Evolutionary conservation across 1,284 basidiomycete genomes (phyloP).

Genomic region (Austroboletus novae-zelandiae): DNA sequence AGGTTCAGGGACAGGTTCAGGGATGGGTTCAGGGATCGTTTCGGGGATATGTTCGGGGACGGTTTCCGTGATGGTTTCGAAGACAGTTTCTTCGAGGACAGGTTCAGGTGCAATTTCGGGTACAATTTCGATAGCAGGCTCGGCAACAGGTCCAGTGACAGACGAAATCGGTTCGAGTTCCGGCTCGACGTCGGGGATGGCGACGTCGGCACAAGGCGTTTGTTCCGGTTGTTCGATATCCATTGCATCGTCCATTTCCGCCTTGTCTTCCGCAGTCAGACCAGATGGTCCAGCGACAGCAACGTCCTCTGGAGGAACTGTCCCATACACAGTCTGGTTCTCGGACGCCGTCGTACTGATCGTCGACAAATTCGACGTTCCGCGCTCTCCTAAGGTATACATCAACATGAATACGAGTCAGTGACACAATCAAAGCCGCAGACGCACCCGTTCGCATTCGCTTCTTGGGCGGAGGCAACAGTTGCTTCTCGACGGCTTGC

Average conservation of each 20-base stretch:
- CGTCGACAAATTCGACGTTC: slow-evolving; percentile 48
- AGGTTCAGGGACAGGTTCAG: background rate
- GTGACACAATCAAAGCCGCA: background rate
- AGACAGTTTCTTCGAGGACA: background rate
- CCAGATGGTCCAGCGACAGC: slow-evolving; percentile 25
- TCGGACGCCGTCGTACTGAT: slow-evolving; percentile 50
- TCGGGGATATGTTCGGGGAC: background rate
- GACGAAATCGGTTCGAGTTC: background rate
- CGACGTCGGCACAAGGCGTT: background rate
- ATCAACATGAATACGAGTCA: background rate
- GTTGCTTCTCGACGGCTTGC: slow-evolving; percentile 40
- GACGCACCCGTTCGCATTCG: slow-evolving; percentile 49
- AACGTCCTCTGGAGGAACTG: slow-evolving; percentile 17
- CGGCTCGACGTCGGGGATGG: slow-evolving; percentile 3
- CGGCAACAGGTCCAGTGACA: background rate
- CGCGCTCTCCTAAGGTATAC: slow-evolving; percentile 34
- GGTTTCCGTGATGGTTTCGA: too few species aligned
- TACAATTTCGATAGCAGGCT: background rate
- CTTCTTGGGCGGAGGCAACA: slow-evolving; percentile 48
- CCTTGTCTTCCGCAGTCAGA: slow-evolving; percentile 17
- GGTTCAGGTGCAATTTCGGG: background rate
- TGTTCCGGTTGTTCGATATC: slow-evolving; percentile 13
- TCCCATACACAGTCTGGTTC: slow-evolving; percentile 39
- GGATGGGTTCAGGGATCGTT: background rate
- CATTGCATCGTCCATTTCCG: slow-evolving; percentile 17